Base-by-base conservation (phyloP, 305 asterid genomes). In the Lippia alba region DNA sequence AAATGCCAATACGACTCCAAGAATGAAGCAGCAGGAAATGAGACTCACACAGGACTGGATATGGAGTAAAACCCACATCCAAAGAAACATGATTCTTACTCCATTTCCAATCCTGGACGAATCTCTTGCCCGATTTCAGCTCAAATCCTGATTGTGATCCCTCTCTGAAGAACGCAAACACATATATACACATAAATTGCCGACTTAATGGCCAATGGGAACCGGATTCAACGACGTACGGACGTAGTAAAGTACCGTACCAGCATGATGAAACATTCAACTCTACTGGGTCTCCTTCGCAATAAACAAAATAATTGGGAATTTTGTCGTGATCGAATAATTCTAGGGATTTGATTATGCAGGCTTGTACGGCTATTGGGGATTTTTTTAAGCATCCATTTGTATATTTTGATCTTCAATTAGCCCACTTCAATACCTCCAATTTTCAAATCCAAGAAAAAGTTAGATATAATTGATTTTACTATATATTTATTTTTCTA, bases 21-120 rank as follows among this genome's bases (percentile, higher is more conserved):
- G 32, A 51, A 17, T 51, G 32, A 46, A 49, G 46, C 58, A 36
- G 41, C 60, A 57, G 63, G 9, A 36, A 70, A 51, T 12, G 18
- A 20, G 56, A 61, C 75, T 70, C 69, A 46, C 12, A n/a, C 75
- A 71, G 75, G 57, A 71, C 69, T 71, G 75, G 49, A 71, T 62
- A 71, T 62, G 75, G 75, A 71, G 75, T 45, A 71, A 61, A 70
- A 61, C 55, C 57, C 44, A 41, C 24, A 14, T 15, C 63, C 17
- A 67, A 54, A 57, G 54, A 30, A 30, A 12, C 12, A 12, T 4
- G 12, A 36, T 9, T 39, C 8, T n/a, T 61, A 56, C 75, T 61
- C 75, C 75, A 54, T 2, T 44, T 40, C 70, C 75, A 71, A 9
- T 56, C 56, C 75, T 16, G 75, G 61, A 24, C 55, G 41, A 71